These are phyloP conservation scores for Hsuehochloa calcarea DNA, from an alignment of 176 grass and related monocot genomes.

Conservation along the genomic window DNA sequence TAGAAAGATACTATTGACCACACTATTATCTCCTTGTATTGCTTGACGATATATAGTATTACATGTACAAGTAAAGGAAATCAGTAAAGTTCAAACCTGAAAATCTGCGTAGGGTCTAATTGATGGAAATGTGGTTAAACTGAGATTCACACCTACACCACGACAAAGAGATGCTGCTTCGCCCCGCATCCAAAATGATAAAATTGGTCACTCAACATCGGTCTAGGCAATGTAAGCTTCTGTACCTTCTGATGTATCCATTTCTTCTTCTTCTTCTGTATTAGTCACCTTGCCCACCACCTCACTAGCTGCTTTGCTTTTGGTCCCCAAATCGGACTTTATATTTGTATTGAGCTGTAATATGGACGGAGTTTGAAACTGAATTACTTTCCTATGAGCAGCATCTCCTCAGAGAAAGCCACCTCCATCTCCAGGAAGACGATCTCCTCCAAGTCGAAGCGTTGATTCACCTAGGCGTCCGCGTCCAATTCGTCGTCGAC, in stretches of 20 bases:
- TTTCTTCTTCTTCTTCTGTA: background rate
- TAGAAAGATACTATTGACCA: too few species aligned
- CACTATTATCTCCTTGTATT: too few species aligned
- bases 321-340: background rate
- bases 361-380: background rate
- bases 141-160: conserved; percentile 66
- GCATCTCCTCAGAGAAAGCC: conserved; percentile 67
- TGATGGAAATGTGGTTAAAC: conserved; percentile 75
- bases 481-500: conserved; percentile 44
- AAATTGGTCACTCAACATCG: conserved; percentile 41
- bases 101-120: conserved; percentile 65
- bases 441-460: conserved; percentile 56
- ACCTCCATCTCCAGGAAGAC: conserved; percentile 42
- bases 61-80: too few species aligned
- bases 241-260: background rate
- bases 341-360: background rate
- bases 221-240: conserved; percentile 65
- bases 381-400: conserved; percentile 25
- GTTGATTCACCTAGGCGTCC: conserved; percentile 55
- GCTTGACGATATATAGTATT: too few species aligned
- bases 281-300: background rate
- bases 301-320: background rate
- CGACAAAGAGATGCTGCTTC: conserved; percentile 51
- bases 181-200: conserved; percentile 46
- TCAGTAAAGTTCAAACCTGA: background rate